Evolutionary conservation across 768 basidiomycete species (phyloP).

Genomic region (Hericium erinaceus): DNA sequence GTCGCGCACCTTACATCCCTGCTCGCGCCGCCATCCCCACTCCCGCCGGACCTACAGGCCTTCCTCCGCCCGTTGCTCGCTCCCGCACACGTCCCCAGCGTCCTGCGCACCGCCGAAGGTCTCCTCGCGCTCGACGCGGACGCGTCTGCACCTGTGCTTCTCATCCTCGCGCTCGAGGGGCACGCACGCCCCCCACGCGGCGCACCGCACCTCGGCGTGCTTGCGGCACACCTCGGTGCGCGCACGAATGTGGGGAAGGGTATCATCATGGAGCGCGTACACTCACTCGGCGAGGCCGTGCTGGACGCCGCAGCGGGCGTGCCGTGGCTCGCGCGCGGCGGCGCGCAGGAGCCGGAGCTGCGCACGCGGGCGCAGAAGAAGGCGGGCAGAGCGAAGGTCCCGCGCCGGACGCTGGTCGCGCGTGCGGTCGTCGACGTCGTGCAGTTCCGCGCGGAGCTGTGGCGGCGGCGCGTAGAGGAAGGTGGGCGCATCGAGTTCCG

Average conservation of each 20-base stretch:
- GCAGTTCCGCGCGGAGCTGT: conserved; percentile 56
- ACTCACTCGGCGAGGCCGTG: conserved; percentile 50
- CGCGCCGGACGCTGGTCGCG: conserved; percentile 58
- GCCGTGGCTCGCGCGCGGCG: conserved; percentile 47
- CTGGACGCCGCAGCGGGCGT: conserved; percentile 52
- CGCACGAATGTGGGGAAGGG: conserved; percentile 40
- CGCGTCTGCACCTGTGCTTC: conserved; percentile 50
- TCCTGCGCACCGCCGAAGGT: conserved; percentile 34
- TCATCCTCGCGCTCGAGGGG: conserved; percentile 65
- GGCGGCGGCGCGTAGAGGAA: conserved; percentile 31
- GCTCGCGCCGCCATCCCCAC: conserved; percentile 23
- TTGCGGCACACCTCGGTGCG: conserved; percentile 47
- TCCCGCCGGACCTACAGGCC: conserved; percentile 3
- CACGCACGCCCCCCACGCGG: conserved; percentile 36
- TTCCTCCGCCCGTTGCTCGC: conserved; percentile 3
- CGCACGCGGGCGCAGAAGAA: neutral
- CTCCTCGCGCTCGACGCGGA: conserved; percentile 36
- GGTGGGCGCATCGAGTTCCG: conserved; percentile 31
- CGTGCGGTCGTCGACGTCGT: conserved; percentile 63
- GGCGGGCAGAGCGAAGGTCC: conserved; percentile 41
- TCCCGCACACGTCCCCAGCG: conserved; percentile 22
- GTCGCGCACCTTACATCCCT: conserved; percentile 26
- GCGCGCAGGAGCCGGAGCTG: conserved; percentile 22
- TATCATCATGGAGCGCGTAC: conserved; percentile 63
- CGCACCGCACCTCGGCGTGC: conserved; percentile 43